Evolutionary conservation across 2,329 filamentous ascomycete genomes (phyloP), one percentile per base, ranked within the genome.

Genomic region (Aspergillus eucalypticola): DNA sequence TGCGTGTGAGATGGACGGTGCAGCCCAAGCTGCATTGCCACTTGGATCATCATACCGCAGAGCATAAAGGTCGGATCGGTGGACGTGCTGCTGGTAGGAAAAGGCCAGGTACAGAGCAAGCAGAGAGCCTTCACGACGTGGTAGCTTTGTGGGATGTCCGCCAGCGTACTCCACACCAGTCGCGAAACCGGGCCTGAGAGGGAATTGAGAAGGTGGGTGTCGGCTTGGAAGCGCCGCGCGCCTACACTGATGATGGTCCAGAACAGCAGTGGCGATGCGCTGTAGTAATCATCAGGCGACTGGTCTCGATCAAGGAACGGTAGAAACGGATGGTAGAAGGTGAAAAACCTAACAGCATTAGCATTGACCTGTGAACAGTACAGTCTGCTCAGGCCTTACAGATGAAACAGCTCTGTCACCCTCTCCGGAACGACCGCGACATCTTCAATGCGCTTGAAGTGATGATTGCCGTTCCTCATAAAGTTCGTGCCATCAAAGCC

Each of bases 161-260:
- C 79, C 53, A 88, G 75, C 0, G 85, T 87, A 59, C 83, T 83
- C 85, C 86, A 88, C 13, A 88, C 79, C 57, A 88, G 73, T 60
- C 84, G 79, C 39, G 81, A 83, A 60, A 87, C 75, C 2, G 85
- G 86, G 4, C 74, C 77, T n/a, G 77, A 70, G 11, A 82, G 73
- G 67, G 71, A 84, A 56, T 80, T 81, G 52, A 89, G 77, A 23
- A 89, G 75, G 11, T 76, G 77, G 0, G 82, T 76, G 62, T 88
- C 85, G 7, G 76, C 71, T 17, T 81, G 79, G 62, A 84, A 88
- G 52, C 86, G 83, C 39, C 87, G 83, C 38, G 86, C 83, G 10
- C 86, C 86, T 41, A 88, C 82, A 39, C 83, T 83, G 48, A 89
- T 79, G 51, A 89, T 85, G 25, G 85, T 85, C 87, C 87, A 90